Evolutionary conservation across 176 grass and related monocot species (phyloP), one percentile per base, ranked within the genome.

Genomic region (Metroxylon sagu): DNA sequence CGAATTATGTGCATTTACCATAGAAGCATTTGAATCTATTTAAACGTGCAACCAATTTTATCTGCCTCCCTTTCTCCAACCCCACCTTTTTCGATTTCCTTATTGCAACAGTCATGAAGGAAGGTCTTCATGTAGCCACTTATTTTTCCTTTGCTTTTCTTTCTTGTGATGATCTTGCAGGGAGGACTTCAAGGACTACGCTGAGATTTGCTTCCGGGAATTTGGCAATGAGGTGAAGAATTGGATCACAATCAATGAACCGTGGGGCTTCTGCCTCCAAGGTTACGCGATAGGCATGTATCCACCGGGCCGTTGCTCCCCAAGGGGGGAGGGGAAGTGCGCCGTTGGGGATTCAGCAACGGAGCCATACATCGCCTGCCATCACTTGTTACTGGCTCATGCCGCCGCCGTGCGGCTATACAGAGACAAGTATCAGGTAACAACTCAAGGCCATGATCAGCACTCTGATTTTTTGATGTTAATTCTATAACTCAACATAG

Each of bases 181-280:
- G 29, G 57, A 80, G n/a, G 88, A 91, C 52, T 86, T 62, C 5
- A 70, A 23, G 19, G 27, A 73, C n/a, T 91, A 91, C 3, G 65
- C 69, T 23, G 83, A 86, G 35, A 56, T 91, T 3, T 86, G 79
- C 58, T 91, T 91, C 61, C 74, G 18, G 26, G 88, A 86, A 53
- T 90, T 85, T 23, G 79, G 87, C 10, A 68, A 80, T 10, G 62
- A 76, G 29, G 86, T 90, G 27, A 89, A 90, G 6, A 71, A 90
- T n/a, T 90, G 86, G 82, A 90, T 85, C 48, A 90, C 86, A 0
- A 69, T 90, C 51, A 86, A 77, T 6, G 79, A 86, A 72, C 87
- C 87, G 0, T 79, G 57, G 67, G 52, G 2, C 3, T 83, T 74
- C 23, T 83, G 72, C 56, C 28, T 57, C 1, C 0, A 0, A 0